Evolutionary conservation across 2,329 filamentous ascomycete genomes (phyloP), one percentile per base, ranked within the genome.

Genomic region (Coniochaeta ligniaria): DNA sequence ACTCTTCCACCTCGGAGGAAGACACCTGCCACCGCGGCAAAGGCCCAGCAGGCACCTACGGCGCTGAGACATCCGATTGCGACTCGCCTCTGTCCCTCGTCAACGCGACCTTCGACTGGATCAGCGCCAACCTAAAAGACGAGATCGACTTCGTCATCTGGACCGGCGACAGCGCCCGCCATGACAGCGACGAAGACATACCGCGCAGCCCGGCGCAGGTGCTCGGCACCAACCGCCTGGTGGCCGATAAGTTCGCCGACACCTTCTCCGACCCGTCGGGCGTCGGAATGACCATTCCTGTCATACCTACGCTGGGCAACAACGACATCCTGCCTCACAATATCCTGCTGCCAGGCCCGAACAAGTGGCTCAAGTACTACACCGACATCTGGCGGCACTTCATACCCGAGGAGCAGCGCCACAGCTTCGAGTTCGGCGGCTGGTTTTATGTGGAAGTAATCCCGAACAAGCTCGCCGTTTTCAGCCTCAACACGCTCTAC

Each of bases 271-370:
- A 83, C 65, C 78, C 61, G 72, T 79, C 59, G 70, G 76, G 63
- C 79, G 79, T 83, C 59, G 83, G 85, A 61, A 82, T 92, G 61
- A 74, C 81, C 14, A 83, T 98, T 4, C 94, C 95, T 4, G 85
- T 98, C 33, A 81, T 99, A 22, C 93, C 95, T 0, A 97, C 88
- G 0, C 88, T 97, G 66, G 95, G 95, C 63, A 99, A 99, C 77
- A 99, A 99, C 74, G 95, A 99, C 70, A 93, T 99, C 61, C 85
- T 97, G 62, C 95, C 95, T 1, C 95, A 99, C 76, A 99, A 99
- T 69, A 96, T 98, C 70, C 87, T 99, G 72, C 79, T 86, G 47
- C 81, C 85, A 1, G 95, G 94, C 0, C 95, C 95, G 17, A 97
- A 97, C 69, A 83, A 83, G 64, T 96, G 94, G 88, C 90, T 96